Percentiles rank a stretch among this genome's conserved stretches.
Evolutionary conservation across 805 yeast genomes (phyloP).

Genomic region (Maudiozyma turicensis): DNA sequence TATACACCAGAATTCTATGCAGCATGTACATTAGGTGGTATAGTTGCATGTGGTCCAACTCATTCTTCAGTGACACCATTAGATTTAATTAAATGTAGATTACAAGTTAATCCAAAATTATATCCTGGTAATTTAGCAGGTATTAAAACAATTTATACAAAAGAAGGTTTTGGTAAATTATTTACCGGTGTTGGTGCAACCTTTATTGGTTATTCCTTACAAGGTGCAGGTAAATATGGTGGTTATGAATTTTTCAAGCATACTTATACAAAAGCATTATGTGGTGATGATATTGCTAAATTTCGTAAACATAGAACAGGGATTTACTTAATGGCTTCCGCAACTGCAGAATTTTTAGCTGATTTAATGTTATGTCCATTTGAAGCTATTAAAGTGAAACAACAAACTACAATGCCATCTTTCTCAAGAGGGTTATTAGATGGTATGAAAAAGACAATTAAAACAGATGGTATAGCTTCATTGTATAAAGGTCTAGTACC

Average conservation of each 20-base stretch:
- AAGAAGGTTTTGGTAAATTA: constrained; percentile 66
- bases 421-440: constrained; percentile 53
- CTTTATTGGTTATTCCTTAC: constrained; percentile 82
- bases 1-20: constrained; percentile 24
- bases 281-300: constrained; percentile 49
- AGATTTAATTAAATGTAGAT: constrained; percentile 86
- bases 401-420: constrained; percentile 91
- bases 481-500: constrained; percentile 87
- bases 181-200: constrained; percentile 92
- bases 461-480: constrained; percentile 61
- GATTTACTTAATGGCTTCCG: constrained; percentile 75
- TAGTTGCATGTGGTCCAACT: constrained; percentile 91
- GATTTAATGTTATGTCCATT: constrained; percentile 86
- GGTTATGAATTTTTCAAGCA: constrained; percentile 87
- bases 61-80: constrained; percentile 89
- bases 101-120: constrained; percentile 70
- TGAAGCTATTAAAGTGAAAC: constrained; percentile 89
- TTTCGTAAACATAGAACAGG: constrained; percentile 62
- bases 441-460: constrained; percentile 57
- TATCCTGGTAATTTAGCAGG: constrained; percentile 76
- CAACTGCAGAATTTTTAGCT: constrained; percentile 89
- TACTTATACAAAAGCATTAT: constrained; percentile 51
- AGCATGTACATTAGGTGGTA: constrained; percentile 51
- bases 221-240: constrained; percentile 97
- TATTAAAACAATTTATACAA: constrained; percentile 62